Evolutionary conservation across 73 alveolate species (phyloP).

Genomic region (Stentor coeruleus): DNA sequence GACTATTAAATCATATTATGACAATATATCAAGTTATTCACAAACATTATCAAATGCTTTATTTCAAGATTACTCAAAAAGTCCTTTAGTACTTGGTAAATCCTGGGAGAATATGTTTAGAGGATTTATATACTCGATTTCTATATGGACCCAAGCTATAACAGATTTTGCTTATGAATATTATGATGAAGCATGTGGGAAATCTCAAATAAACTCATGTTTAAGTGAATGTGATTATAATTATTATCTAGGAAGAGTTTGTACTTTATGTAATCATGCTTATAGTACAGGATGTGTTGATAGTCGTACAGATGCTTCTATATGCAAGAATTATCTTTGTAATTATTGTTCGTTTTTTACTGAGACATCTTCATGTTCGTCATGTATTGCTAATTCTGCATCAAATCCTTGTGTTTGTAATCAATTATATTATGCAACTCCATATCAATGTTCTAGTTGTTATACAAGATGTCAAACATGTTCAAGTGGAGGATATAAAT

Average conservation of each 20-base stretch:
- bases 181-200: conserved; percentile 1
- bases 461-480: neutral
- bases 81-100: neutral
- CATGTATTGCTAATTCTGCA: neutral
- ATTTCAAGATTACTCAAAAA: neutral
- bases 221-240: neutral
- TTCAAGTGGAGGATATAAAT: neutral
- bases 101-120: neutral
- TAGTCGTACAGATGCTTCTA: neutral
- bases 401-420: neutral
- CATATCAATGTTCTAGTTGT: neutral
- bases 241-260: neutral
- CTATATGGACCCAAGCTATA: neutral
- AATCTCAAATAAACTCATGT: neutral
- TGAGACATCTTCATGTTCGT: neutral
- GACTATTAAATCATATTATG: neutral
- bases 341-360: neutral
- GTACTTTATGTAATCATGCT: neutral
- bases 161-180: neutral
- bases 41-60: neutral
- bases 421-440: neutral
- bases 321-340: neutral
- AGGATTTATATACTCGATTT: neutral
- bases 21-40: neutral
- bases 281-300: neutral